Evolutionary conservation across 2,329 filamentous ascomycete genomes (phyloP), one percentile per base, ranked within the genome.

Genomic region (Sordariomycetes sp.): DNA sequence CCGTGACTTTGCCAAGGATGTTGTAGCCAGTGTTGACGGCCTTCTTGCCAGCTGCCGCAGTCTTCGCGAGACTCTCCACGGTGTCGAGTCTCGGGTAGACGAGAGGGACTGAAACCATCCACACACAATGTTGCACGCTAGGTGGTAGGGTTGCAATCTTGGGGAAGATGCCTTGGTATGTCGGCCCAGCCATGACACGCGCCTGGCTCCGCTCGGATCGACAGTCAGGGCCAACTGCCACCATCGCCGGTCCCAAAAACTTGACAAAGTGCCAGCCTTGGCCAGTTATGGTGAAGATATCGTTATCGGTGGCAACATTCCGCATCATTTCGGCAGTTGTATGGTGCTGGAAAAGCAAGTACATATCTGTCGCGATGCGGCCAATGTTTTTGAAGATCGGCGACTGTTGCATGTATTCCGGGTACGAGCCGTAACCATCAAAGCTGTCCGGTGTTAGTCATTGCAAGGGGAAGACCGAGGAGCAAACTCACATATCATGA

Each of bases 321-420:
- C 88, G 83, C 37, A 98, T 75, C 27, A 96, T 84, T 52, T 96
- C 92, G 4, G 93, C 70, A 0, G 90, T 96, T 0, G 92, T 96
- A 57, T 98, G 92, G 52, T 98, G 92, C 53, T 98, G 92, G 69
- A 98, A 98, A 7, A 98, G 73, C 23, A 98, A 71, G 53, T 96
- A 98, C 88, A 95, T 95, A 46, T 96, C 87, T 36, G 93, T 88
- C 16, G 87, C 92, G 41, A 98, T 81, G 24, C 92, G 79, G 17
- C 92, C 92, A 50, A 96, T 94, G 53, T 96, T 96, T 63, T 94
- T 95, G 68, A 98, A 96, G 63, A 96, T 87, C 43, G 94, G 82
- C 14, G 87, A 95, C 45, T 85, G 85, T 53, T 98, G 92, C 90
- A 98, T 96, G 54, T 96, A 93, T 41, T 94, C 87, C 0, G 92